phyloP scores from a whole-genome alignment of 768 basidiomycete genomes.

The Kondoa malvinella region DNA sequence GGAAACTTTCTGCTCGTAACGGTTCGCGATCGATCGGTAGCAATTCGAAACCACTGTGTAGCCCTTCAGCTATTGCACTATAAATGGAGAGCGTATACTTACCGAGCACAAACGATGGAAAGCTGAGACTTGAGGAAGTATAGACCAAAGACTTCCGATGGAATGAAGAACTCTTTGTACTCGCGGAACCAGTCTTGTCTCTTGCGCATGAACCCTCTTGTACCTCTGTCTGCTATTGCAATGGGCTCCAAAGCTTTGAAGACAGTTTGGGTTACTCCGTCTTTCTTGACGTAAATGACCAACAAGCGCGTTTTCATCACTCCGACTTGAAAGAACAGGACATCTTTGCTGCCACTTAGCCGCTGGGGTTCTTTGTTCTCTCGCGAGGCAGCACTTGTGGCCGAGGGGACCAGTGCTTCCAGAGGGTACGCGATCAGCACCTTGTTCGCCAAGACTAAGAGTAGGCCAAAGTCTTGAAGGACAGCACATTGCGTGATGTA shows the following conservation, averaged over 20 bases:
- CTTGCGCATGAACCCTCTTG: slow-evolving; percentile 54
- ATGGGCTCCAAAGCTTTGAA: slow-evolving; percentile 97
- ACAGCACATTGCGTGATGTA: slow-evolving; percentile 90
- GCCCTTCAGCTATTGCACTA: slow-evolving; percentile 59
- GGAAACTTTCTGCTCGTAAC: slow-evolving; percentile 29
- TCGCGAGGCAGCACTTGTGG: slow-evolving; percentile 38
- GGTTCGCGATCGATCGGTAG: slow-evolving; percentile 64
- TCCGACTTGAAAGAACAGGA: slow-evolving; percentile 90
- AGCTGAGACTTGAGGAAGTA: slow-evolving; percentile 78
- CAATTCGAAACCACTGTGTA: slow-evolving; percentile 20
- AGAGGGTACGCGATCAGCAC: slow-evolving; percentile 62
- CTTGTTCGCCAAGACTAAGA: slow-evolving; percentile 75
- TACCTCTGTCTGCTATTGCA: slow-evolving; percentile 56
- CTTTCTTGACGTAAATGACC: slow-evolving; percentile 78
- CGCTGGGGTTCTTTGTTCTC: slow-evolving; percentile 52
- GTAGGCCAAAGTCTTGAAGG: slow-evolving; percentile 88
- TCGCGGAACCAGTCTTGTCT: slow-evolving; percentile 88
- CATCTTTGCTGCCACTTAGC: slow-evolving; percentile 73
- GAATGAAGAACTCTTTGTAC: slow-evolving; percentile 41
- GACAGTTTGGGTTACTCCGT: slow-evolving; percentile 81
- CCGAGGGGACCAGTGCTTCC: slow-evolving; percentile 84
- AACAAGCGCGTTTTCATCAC: slow-evolving; percentile 69
- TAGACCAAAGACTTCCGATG: slow-evolving; percentile 51
- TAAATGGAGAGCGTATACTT: slow-evolving; percentile 44
- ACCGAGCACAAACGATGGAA: slow-evolving; percentile 66